Percentiles rank a stretch among this genome's conserved stretches.
Conservation (phyloP, 2,329 filamentous ascomycete genomes). For the Alternaria postmessia region DNA sequence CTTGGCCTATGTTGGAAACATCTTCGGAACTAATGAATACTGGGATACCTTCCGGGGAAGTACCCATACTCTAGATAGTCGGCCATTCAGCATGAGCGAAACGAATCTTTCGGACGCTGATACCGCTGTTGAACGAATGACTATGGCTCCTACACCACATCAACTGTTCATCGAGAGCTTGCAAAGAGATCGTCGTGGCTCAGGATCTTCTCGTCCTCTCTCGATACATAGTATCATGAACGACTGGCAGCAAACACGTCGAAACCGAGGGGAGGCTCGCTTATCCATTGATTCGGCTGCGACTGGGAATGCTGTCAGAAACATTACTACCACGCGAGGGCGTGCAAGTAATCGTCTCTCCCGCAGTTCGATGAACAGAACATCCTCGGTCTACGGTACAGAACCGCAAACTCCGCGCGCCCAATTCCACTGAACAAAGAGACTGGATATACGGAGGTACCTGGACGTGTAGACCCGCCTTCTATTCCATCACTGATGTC, state of each 20-base stretch:
- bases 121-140: constrained; percentile 15
- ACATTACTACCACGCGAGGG: constrained; percentile 1
- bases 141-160: constrained; percentile 5
- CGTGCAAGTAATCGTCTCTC: constrained; percentile 13
- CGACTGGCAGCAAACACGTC: constrained; percentile 14
- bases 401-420: constrained; percentile 3
- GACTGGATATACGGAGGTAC: neutral
- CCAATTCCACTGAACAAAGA: constrained; percentile 3
- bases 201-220: constrained; percentile 13
- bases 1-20: constrained; percentile 8
- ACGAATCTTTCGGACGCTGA: constrained; percentile 17
- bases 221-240: constrained; percentile 10
- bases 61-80: neutral
- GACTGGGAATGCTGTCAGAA: constrained; percentile 11
- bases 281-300: constrained; percentile 15
- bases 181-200: constrained; percentile 11
- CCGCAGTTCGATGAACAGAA: neutral
- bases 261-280: constrained; percentile 13
- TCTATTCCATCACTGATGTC: neutral
- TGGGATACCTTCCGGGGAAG: constrained; percentile 10
- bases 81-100: constrained; percentile 20
- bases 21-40: constrained; percentile 4
- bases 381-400: constrained; percentile 3
- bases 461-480: neutral
- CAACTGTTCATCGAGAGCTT: constrained; percentile 5